These are phyloP conservation scores for Clitoria ternatea DNA, from an alignment of 306 rosid genomes.

Conservation along the genomic window DNA sequence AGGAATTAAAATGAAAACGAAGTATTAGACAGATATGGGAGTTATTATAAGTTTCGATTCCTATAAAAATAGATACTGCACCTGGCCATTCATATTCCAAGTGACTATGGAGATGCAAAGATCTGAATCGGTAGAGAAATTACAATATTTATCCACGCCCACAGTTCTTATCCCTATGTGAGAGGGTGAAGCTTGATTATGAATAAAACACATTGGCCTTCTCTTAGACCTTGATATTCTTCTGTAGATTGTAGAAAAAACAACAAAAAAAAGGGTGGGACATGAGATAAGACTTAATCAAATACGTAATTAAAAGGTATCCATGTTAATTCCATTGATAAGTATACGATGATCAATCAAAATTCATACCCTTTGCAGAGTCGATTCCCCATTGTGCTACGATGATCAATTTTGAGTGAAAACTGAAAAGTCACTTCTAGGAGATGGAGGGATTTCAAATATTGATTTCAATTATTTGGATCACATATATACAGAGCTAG, in stretches of 20 bases:
- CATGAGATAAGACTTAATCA: not conserved
- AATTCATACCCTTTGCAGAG: conserved; percentile 38
- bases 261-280: not conserved
- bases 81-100: conserved; percentile 87
- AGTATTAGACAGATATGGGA: no score
- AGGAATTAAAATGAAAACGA: not conserved
- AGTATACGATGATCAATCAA: not conserved
- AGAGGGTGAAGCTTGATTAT: conserved; percentile 33
- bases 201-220: conserved; percentile 29
- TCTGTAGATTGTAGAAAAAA: conserved; percentile 2
- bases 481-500: not conserved
- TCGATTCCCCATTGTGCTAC: conserved; percentile 36
- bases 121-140: conserved; percentile 40
- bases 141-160: conserved; percentile 32
- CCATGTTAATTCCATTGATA: not conserved
- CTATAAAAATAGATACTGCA: no score
- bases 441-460: conserved; percentile 9
- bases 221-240: conserved; percentile 27
- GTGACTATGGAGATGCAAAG: conserved; percentile 54
- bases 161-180: conserved; percentile 56
- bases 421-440: not conserved
- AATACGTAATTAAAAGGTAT: no score
- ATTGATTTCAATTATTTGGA: conserved; percentile 26
- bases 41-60: no score
- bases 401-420: not conserved